phyloP scores from a whole-genome alignment of 2,329 filamentous ascomycete species.

The Emydomyces testavorans region DNA sequence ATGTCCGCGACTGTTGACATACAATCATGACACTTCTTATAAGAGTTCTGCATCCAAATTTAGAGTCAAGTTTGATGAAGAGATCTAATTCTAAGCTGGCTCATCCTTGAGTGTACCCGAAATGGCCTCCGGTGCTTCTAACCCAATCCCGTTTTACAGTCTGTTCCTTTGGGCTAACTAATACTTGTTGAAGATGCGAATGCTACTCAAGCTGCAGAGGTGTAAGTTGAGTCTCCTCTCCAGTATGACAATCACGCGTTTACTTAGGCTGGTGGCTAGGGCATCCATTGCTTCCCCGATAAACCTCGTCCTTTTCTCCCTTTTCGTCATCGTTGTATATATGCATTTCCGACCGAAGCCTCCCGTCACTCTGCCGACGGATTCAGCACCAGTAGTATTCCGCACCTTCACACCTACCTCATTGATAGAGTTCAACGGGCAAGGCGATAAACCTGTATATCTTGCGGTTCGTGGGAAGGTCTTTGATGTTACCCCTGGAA shows the following conservation, averaged over 20 bases:
- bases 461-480: conserved; percentile 83
- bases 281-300: conserved; percentile 48
- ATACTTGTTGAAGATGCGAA: not conserved
- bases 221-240: conserved; percentile 11
- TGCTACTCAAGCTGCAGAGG: conserved; percentile 13
- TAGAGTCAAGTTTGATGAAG: no score
- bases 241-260: not conserved
- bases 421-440: conserved; percentile 76
- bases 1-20: no score
- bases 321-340: conserved; percentile 48
- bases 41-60: no score
- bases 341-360: conserved; percentile 47
- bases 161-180: not conserved
- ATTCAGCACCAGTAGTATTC: conserved; percentile 62
- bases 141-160: not conserved
- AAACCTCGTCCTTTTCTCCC: conserved; percentile 49
- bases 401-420: conserved; percentile 73
- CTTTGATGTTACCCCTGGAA: conserved; percentile 77
- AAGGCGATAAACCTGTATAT: conserved; percentile 62
- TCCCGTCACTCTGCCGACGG: conserved; percentile 41
- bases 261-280: conserved; percentile 25
- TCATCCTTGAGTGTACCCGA: not conserved
- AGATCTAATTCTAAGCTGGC: not conserved
- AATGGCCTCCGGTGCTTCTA: conserved; percentile 7
- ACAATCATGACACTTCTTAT: no score